Evolutionary conservation across 108 stramenopile genomes (phyloP).

Genomic region (Hondaea fermentalgiana): DNA sequence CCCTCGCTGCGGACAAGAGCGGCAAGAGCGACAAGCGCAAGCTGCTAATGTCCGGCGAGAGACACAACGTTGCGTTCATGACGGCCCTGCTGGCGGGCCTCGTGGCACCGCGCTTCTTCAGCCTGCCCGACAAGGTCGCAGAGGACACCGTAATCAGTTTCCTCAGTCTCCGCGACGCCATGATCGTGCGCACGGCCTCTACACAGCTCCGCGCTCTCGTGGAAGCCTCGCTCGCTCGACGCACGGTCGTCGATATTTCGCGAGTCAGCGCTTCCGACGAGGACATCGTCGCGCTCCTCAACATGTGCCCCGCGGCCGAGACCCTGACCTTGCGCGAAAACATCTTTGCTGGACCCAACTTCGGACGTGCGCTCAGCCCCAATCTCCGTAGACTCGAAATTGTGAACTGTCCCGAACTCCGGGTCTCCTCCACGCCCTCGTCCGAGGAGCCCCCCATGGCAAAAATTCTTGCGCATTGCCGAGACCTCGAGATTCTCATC

Average conservation of each 20-base stretch:
- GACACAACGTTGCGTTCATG: neutral
- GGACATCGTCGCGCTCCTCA: neutral
- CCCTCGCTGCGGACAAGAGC: too few relatives aligned
- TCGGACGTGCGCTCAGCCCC: neutral
- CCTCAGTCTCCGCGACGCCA: neutral
- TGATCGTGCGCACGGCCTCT: neutral
- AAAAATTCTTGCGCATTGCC: neutral
- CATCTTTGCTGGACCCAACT: neutral
- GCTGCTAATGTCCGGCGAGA: neutral
- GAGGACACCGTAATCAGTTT: neutral
- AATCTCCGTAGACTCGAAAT: neutral
- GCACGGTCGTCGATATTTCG: neutral
- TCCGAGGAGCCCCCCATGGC: neutral
- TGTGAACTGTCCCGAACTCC: neutral
- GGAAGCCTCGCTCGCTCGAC: neutral
- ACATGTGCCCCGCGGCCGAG: neutral
- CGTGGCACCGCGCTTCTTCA: neutral
- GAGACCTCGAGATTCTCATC: neutral
- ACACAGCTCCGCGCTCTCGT: neutral
- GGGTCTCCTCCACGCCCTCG: neutral
- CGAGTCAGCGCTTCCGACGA: neutral
- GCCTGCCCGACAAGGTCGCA: neutral
- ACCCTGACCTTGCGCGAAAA: neutral
- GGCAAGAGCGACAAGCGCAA: too few relatives aligned
- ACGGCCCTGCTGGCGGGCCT: conserved; percentile 5